These are phyloP conservation scores for Saccharomyces uvarum DNA, from an alignment of 1,139 yeast genomes.

Conservation along the genomic window DNA sequence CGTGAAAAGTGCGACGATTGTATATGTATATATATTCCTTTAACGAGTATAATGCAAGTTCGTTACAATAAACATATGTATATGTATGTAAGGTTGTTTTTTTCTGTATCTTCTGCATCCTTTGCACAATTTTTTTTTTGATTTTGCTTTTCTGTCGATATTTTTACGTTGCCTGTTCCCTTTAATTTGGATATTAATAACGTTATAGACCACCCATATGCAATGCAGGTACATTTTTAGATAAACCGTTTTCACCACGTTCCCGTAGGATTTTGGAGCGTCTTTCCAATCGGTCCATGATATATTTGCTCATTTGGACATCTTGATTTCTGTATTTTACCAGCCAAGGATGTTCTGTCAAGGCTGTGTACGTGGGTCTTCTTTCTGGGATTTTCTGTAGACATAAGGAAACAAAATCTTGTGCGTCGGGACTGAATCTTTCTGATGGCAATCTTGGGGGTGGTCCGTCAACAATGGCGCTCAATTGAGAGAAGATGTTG, in stretches of 20 bases:
- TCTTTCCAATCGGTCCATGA: constrained; percentile 32
- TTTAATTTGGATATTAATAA: not conserved
- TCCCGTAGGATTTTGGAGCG: constrained; percentile 24
- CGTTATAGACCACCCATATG: constrained; percentile 31
- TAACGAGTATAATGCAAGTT: not conserved
- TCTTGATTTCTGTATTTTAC: constrained; percentile 40
- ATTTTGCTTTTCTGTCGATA: not conserved
- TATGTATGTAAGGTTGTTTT: not conserved
- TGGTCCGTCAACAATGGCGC: constrained; percentile 94
- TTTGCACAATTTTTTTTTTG: not conserved
- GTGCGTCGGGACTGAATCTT: constrained; percentile 65
- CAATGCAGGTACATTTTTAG: constrained; percentile 29
- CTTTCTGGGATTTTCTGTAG: constrained; percentile 71
- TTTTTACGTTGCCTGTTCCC: not conserved
- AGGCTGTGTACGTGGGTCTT: constrained; percentile 74
- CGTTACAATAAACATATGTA: not conserved
- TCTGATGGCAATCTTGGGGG: constrained; percentile 67
- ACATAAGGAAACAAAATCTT: constrained; percentile 71
- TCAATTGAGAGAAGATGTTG: constrained; percentile 83
- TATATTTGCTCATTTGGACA: constrained; percentile 33
- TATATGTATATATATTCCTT: not conserved
- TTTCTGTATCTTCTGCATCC: not conserved
- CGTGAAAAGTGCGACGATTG: not conserved
- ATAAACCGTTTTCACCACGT: constrained; percentile 24
- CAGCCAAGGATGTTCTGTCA: constrained; percentile 81